These are phyloP conservation scores for Corymbia calophylla DNA, from an alignment of 441 rosid species.

Conservation along the genomic window DNA sequence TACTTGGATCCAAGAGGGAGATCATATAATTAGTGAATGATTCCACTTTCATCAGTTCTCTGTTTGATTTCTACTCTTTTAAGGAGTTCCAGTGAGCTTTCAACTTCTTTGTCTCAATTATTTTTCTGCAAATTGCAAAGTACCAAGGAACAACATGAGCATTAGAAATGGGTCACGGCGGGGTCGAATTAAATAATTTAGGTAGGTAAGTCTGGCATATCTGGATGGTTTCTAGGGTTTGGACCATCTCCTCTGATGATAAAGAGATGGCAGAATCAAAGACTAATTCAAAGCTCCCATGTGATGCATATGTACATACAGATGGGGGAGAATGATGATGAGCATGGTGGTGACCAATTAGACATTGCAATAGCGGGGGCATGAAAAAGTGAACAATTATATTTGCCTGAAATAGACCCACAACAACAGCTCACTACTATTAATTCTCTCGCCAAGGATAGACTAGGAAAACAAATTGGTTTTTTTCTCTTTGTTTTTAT, in stretches of 20 bases:
- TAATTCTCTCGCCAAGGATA: background rate
- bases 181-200: background rate
- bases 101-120: background rate
- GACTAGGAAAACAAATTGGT: background rate
- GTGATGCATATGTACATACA: background rate
- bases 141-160: background rate
- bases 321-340: background rate
- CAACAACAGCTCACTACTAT: background rate
- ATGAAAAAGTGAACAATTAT: background rate
- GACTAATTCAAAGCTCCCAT: background rate
- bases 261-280: background rate
- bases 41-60: background rate
- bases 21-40: background rate
- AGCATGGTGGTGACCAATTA: background rate
- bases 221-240: background rate
- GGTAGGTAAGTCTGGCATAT: background rate
- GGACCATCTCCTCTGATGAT: background rate
- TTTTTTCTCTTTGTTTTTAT: background rate
- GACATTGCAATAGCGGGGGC: background rate
- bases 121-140: background rate
- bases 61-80: background rate
- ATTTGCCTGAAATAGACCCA: background rate
- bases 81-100: background rate
- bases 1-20: background rate
- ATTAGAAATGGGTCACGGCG: background rate